These are phyloP conservation scores for Stachybotrys echinatus DNA, from an alignment of 2,329 filamentous ascomycete genomes.

Conservation along the genomic window DNA sequence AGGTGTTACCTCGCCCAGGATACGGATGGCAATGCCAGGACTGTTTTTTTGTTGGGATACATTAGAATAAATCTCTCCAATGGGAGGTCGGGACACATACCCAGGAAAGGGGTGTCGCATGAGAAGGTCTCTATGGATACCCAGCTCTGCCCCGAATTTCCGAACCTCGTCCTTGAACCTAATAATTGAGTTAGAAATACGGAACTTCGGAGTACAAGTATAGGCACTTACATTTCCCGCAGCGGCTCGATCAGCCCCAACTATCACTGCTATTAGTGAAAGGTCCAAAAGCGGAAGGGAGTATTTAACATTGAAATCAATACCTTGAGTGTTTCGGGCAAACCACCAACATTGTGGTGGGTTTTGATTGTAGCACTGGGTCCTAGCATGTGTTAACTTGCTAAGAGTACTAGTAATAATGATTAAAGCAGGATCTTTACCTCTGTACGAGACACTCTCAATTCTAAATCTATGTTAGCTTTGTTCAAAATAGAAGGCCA, in stretches of 20 bases:
- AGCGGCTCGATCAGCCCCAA: too few species aligned
- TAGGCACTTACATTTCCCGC: too few species aligned
- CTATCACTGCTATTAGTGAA: too few species aligned
- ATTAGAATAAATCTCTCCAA: background rate
- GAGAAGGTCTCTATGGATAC: slow-evolving; percentile 19
- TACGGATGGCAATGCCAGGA: slow-evolving; percentile 65
- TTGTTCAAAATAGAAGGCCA: background rate
- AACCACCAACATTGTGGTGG: background rate
- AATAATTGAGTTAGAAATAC: too few species aligned
- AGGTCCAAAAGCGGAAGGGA: too few species aligned
- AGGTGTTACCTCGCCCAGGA: slow-evolving; percentile 74
- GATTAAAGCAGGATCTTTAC: background rate
- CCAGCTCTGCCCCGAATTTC: slow-evolving; percentile 21
- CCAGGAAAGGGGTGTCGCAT: slow-evolving; percentile 68
- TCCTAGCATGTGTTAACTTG: too few species aligned
- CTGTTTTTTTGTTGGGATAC: background rate
- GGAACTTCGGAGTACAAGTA: too few species aligned
- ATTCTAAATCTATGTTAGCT: background rate
- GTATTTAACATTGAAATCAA: too few species aligned
- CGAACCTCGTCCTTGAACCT: slow-evolving; percentile 71
- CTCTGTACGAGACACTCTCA: background rate
- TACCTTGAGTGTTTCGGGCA: background rate
- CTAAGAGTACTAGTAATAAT: too few species aligned
- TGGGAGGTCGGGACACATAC: background rate
- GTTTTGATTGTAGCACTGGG: background rate